Conservation (phyloP, 805 yeast genomes). For the Ogataea haglerorum region DNA sequence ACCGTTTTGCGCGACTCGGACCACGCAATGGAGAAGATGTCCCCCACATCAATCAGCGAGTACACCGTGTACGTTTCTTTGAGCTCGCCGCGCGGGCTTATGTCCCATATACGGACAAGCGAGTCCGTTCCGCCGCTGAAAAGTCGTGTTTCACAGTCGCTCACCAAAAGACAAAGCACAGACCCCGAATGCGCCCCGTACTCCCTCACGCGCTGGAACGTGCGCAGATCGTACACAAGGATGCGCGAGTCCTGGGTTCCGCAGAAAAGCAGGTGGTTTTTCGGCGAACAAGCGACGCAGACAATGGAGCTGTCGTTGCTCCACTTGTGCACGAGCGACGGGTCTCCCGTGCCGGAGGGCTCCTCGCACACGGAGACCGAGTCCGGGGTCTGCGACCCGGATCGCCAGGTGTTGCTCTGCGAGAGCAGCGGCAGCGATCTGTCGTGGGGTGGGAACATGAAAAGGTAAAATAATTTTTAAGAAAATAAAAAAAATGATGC, state of each 20-base stretch:
- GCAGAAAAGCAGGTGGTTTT: slow-evolving; percentile 61
- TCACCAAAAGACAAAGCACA: slow-evolving; percentile 65
- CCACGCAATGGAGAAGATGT: slow-evolving; percentile 81
- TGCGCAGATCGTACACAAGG: slow-evolving; percentile 61
- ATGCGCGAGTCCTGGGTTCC: slow-evolving; percentile 89
- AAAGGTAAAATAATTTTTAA: background rate
- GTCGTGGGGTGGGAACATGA: slow-evolving; percentile 7
- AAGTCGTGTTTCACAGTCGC: slow-evolving; percentile 52
- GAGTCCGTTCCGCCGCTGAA: slow-evolving; percentile 92
- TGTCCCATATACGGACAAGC: slow-evolving; percentile 79
- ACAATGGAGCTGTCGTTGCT: slow-evolving; percentile 66
- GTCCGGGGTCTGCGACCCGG: slow-evolving; percentile 14
- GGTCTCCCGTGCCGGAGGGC: slow-evolving; percentile 4
- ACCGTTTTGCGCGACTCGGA: slow-evolving; percentile 55
- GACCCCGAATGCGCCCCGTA: slow-evolving; percentile 67
- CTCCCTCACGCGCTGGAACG: slow-evolving; percentile 53
- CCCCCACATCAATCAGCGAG: slow-evolving; percentile 86
- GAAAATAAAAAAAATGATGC: slow-evolving; percentile 19
- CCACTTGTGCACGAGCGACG: slow-evolving; percentile 61
- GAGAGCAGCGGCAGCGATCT: slow-evolving; percentile 19
- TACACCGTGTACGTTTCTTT: slow-evolving; percentile 64
- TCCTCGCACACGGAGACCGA: background rate
- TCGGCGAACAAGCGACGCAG: slow-evolving; percentile 63
- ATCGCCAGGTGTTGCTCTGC: background rate
- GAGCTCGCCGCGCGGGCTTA: slow-evolving; percentile 33